Percentiles rank a stretch among this genome's conserved stretches.
Conservation (phyloP, 768 basidiomycete genomes). For the Pleurotus djamor region DNA sequence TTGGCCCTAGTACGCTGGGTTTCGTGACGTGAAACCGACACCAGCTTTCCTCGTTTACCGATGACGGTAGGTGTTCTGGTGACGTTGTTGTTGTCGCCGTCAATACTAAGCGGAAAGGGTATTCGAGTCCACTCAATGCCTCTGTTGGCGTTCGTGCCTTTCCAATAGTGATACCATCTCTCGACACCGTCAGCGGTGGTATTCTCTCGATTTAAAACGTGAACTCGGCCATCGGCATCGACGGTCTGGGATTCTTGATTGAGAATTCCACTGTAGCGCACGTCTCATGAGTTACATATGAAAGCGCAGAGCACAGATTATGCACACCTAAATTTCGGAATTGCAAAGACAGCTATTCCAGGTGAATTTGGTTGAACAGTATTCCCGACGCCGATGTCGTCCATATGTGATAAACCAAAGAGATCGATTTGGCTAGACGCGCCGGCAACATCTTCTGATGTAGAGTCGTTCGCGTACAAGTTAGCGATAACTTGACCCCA, state of each 20-base stretch:
- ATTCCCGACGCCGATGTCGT: not conserved
- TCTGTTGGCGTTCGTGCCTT: not conserved
- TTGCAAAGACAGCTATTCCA: constrained; percentile 30
- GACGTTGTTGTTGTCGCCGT: constrained; percentile 25
- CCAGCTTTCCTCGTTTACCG: constrained; percentile 35
- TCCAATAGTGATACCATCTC: constrained; percentile 8
- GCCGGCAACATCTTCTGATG: not conserved
- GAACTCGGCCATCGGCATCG: constrained; percentile 41
- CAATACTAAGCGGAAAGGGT: constrained; percentile 21
- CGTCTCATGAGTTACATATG: not conserved
- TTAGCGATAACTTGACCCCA: constrained; percentile 30
- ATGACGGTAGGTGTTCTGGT: constrained; percentile 31
- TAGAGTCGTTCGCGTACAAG: not conserved
- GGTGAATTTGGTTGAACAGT: constrained; percentile 26
- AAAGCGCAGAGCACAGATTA: constrained; percentile 30
- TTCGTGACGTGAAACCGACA: constrained; percentile 5
- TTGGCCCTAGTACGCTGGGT: not conserved
- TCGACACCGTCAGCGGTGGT: not conserved
- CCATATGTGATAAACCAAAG: constrained; percentile 3
- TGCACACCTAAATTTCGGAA: constrained; percentile 31
- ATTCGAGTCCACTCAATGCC: constrained; percentile 27
- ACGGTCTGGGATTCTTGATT: constrained; percentile 50
- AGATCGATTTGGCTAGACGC: not conserved
- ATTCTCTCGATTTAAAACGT: constrained; percentile 42
- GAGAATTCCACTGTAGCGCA: constrained; percentile 32